These are phyloP conservation scores for Colletotrichum lini DNA, from an alignment of 2,329 filamentous ascomycete genomes.

Conservation along the genomic window DNA sequence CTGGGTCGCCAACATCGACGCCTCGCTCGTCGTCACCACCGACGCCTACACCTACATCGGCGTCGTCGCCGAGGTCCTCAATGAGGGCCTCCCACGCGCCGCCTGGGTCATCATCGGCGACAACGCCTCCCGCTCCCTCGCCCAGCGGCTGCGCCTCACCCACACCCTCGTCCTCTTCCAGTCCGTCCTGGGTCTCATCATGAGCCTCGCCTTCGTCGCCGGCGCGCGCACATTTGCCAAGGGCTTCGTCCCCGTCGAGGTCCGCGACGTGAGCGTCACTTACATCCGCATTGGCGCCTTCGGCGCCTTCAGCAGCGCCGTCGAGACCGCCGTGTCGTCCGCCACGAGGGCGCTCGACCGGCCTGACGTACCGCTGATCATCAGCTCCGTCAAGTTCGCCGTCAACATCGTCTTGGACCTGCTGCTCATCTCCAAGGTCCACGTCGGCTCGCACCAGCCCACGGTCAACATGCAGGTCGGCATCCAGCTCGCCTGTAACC, in stretches of 20 bases:
- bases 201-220: slow-evolving; percentile 72
- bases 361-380: slow-evolving; percentile 77
- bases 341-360: slow-evolving; percentile 77
- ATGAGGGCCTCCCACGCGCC: slow-evolving; percentile 79
- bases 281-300: slow-evolving; percentile 78
- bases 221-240: slow-evolving; percentile 69
- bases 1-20: slow-evolving; percentile 79
- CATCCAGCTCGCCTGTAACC: slow-evolving; percentile 73
- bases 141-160: slow-evolving; percentile 69
- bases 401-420: slow-evolving; percentile 79
- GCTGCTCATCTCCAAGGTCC: slow-evolving; percentile 76
- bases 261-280: slow-evolving; percentile 68
- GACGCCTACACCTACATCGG: slow-evolving; percentile 80
- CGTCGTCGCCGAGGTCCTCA: slow-evolving; percentile 76
- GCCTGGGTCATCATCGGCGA: slow-evolving; percentile 80
- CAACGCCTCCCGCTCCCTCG: slow-evolving; percentile 64
- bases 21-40: slow-evolving; percentile 72
- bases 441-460: slow-evolving; percentile 67
- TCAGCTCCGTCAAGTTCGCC: slow-evolving; percentile 74
- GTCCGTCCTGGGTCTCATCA: slow-evolving; percentile 61
- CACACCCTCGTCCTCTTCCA: slow-evolving; percentile 77
- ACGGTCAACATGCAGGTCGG: slow-evolving; percentile 76
- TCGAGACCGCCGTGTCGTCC: slow-evolving; percentile 74
- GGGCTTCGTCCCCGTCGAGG: slow-evolving; percentile 74
- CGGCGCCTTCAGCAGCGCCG: slow-evolving; percentile 71